These are phyloP conservation scores for Pythium insidiosum DNA, from an alignment of 352 stramenopile genomes.

Conservation along the genomic window DNA sequence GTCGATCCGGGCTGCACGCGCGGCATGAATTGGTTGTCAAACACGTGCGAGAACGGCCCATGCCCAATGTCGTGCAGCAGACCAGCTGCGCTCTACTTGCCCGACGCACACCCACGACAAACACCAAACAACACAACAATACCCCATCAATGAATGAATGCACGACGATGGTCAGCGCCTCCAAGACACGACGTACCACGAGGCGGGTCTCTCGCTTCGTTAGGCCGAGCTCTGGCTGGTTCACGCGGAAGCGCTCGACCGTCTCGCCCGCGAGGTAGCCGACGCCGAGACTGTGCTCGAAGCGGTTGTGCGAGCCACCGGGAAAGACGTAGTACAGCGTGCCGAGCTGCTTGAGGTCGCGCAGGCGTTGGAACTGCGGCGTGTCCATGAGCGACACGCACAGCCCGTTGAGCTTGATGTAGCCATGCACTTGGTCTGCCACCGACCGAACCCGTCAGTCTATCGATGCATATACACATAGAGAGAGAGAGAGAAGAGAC, in stretches of 20 bases:
- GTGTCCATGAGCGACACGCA: slow-evolving; percentile 88
- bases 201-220: slow-evolving; percentile 77
- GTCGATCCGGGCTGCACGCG: slow-evolving; percentile 21
- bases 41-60: slow-evolving; percentile 95
- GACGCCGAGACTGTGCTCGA: slow-evolving; percentile 95
- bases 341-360: slow-evolving; percentile 92
- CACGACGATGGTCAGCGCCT: no score
- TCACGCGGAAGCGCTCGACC: slow-evolving; percentile 67
- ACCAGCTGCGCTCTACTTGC: slow-evolving; percentile 65
- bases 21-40: slow-evolving; percentile 88
- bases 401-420: slow-evolving; percentile 71
- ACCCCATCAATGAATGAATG: no score
- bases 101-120: no score
- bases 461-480: not conserved
- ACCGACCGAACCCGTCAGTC: not conserved
- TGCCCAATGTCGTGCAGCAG: slow-evolving; percentile 89
- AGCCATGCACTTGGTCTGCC: slow-evolving; percentile 72
- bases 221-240: slow-evolving; percentile 87
- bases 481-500: not conserved
- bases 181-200: slow-evolving; percentile 22
- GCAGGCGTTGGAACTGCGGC: slow-evolving; percentile 92
- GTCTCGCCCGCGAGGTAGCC: slow-evolving; percentile 89
- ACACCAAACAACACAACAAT: no score
- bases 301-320: slow-evolving; percentile 89
- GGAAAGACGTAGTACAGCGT: slow-evolving; percentile 85